Evolutionary conservation across 1,139 yeast genomes (phyloP), one percentile per base, ranked within the genome.

Genomic region (Scheffersomyces titani): DNA sequence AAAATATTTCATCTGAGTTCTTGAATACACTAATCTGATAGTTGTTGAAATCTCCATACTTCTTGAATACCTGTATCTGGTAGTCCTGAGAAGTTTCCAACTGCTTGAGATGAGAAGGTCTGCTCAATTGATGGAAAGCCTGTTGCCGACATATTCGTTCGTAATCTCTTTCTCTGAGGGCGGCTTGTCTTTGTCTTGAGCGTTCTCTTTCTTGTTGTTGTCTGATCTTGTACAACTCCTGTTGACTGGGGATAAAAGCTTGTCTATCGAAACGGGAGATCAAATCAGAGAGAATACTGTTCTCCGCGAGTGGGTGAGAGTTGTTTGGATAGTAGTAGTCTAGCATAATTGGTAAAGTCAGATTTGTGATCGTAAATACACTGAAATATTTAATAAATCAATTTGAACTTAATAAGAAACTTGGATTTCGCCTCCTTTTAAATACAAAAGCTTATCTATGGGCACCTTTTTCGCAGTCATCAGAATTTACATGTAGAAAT

Each of bases 11-110:
- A 19, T 22, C 49, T 13, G 49, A 22, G 20, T 22, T 46, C n/a
- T 46, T 46, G n/a, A 46, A 13, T 11, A 46, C 22, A 19, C 49
- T 46, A n/a, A 46, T 46, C 22, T 46, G 18, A 22, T 46, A 46
- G 49, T 46, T 19, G 9, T 46, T 46, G 24, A 46, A 46, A 19
- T 46, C 49, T 20, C 24, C 49, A 22, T 46, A 46, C n/a, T 7
- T 46, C 24, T 46, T 46, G 49, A 46, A 46, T 19, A 46, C 49
- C 24, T 46, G 89, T 87, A 30, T 90, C 90, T 0, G 94, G 94
- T 66, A 89, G 81, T 2, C 92, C 92, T 19, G 90, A 88, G 67
- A 88, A 87, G 61, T 83, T 86, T 19, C 96, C 94, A 61, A 86
- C 76, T n/a, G 80, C 84, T 67, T 75, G 90, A 78, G 20, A 46